phyloP scores from a whole-genome alignment of 345 rosid genomes.

The Salix dunnii region DNA sequence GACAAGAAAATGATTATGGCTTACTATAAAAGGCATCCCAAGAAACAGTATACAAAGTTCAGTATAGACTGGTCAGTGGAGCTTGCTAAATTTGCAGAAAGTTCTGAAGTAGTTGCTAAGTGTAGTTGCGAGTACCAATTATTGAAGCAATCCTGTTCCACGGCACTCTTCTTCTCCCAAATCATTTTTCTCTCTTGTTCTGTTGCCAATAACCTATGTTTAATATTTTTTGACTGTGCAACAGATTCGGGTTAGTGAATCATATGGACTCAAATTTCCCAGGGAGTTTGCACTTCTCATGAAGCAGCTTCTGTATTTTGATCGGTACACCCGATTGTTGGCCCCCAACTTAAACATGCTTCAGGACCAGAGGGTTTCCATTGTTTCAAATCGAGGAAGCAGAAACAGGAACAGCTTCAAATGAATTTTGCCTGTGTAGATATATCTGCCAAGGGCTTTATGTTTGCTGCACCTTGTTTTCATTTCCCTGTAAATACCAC shows the following conservation, averaged over 20 bases:
- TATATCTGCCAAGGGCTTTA: neutral
- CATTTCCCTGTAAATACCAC: neutral
- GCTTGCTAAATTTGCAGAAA: neutral
- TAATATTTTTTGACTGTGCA: neutral
- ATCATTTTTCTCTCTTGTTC: too few species aligned
- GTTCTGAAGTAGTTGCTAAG: neutral
- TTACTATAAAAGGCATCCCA: neutral
- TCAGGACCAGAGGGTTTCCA: constrained; percentile 86
- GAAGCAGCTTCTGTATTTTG: constrained; percentile 96
- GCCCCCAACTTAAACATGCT: constrained; percentile 96
- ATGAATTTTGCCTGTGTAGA: constrained; percentile 24
- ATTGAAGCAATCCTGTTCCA: too few species aligned
- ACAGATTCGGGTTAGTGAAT: constrained; percentile 81
- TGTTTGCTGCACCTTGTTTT: neutral
- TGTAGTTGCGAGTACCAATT: neutral
- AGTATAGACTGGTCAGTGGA: neutral
- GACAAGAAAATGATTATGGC: neutral
- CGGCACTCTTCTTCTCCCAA: too few species aligned
- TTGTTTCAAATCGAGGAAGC: constrained; percentile 60
- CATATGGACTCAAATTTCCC: constrained; percentile 85
- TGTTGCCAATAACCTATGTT: neutral
- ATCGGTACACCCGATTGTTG: constrained; percentile 82
- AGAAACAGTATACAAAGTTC: neutral
- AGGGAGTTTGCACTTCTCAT: constrained; percentile 95
- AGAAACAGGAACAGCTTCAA: constrained; percentile 40